Evolutionary conservation across 2,329 filamentous ascomycete genomes (phyloP).

Genomic region (Tolypocladium tundrense): DNA sequence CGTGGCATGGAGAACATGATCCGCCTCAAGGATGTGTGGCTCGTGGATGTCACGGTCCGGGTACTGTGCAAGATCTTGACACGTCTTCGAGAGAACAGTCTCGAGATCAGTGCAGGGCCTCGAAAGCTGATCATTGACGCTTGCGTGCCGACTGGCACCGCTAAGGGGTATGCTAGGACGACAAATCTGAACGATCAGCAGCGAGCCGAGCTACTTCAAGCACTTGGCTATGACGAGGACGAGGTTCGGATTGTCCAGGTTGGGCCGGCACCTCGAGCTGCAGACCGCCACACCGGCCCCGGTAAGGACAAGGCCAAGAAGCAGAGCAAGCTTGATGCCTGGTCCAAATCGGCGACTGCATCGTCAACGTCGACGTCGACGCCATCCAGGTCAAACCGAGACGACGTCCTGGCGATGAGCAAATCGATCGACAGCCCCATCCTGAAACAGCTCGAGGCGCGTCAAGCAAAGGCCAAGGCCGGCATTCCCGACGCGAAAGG

Average conservation of each 20-base stretch:
- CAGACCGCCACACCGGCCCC: slow-evolving; percentile 9
- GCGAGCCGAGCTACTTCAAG: slow-evolving; percentile 68
- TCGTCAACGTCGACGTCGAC: slow-evolving; percentile 12
- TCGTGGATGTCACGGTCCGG: slow-evolving; percentile 71
- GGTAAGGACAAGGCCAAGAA: slow-evolving; percentile 34
- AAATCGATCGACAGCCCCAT: slow-evolving; percentile 36
- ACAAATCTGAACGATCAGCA: slow-evolving; percentile 77
- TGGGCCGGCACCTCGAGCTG: slow-evolving; percentile 17
- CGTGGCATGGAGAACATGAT: slow-evolving; percentile 80
- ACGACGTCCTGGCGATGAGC: slow-evolving; percentile 36
- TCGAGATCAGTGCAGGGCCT: slow-evolving; percentile 55
- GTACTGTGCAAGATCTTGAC: slow-evolving; percentile 77
- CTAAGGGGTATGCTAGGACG: slow-evolving; percentile 48
- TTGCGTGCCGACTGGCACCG: slow-evolving; percentile 44
- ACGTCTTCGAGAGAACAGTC: slow-evolving; percentile 65
- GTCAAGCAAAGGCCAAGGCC: slow-evolving; percentile 16
- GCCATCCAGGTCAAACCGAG: slow-evolving; percentile 27
- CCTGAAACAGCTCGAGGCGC: slow-evolving; percentile 35
- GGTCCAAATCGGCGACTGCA: slow-evolving; percentile 41
- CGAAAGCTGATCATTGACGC: slow-evolving; percentile 55
- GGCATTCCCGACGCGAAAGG: slow-evolving; percentile 25
- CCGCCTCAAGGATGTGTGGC: slow-evolving; percentile 75
- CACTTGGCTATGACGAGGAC: slow-evolving; percentile 49
- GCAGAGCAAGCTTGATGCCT: slow-evolving; percentile 51
- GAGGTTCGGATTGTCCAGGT: slow-evolving; percentile 38